Evolutionary conservation across 257 asterid species (phyloP).

Genomic region (Salvia miltiorrhiza): DNA sequence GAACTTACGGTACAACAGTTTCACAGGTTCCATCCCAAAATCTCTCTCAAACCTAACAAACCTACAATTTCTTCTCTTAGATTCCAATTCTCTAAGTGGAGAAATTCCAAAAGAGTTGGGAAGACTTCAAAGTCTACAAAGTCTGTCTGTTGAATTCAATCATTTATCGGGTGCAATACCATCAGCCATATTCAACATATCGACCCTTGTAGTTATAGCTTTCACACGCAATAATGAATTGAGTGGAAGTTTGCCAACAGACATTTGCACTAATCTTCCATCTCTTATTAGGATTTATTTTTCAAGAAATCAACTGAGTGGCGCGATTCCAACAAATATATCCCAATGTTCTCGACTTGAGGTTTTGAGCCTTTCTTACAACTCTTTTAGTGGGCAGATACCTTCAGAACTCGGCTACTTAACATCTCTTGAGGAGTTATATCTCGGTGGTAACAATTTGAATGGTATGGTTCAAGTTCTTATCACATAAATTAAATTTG

Average conservation of each 20-base stretch:
- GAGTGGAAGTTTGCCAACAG: not conserved
- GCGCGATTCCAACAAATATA: conserved; percentile 12
- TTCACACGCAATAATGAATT: not conserved
- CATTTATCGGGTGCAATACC: no score
- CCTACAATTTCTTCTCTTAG: no score
- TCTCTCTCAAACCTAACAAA: no score
- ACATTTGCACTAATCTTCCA: not conserved
- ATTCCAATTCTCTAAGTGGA: no score
- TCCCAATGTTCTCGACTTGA: conserved; percentile 3
- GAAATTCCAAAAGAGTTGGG: no score
- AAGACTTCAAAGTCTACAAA: no score
- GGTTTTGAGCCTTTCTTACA: not conserved
- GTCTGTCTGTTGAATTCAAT: no score
- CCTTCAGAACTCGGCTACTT: not conserved
- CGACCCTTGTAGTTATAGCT: not conserved
- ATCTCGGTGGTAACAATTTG: not conserved
- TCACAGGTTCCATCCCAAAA: no score
- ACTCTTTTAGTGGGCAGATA: not conserved
- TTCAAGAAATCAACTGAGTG: conserved; percentile 1
- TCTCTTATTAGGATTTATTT: not conserved
- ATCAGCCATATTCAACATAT: conserved; percentile 3
- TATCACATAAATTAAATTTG: not conserved
- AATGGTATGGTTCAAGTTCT: not conserved
- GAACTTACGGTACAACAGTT: no score
- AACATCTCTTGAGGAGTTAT: not conserved